Evolutionary conservation across 108 stramenopile species (phyloP), one percentile per base, ranked within the genome.

Genomic region (Cyclostephanos tholiformis): DNA sequence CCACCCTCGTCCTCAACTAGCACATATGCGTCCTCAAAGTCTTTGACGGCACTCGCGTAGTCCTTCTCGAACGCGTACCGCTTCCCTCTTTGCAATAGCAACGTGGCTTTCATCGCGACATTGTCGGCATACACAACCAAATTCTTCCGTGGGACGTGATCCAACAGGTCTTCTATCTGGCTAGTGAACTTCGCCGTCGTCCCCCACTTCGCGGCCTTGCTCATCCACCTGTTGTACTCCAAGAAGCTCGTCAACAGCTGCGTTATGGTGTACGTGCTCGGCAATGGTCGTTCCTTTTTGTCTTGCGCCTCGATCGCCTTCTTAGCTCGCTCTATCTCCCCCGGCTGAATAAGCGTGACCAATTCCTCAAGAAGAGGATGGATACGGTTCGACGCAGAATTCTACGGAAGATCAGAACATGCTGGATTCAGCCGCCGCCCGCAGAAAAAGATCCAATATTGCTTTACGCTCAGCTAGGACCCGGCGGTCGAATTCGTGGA

Each of bases 191-290:
- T 69, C n/a, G 66, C 51, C 3, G 86, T 77, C n/a, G 72, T 71
- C 35, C 91, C 91, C 63, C 77, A 83, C 64, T 51, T 75, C 17
- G 89, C 89, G 10, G 91, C 93, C 63, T 85, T 70, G 10, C 91
- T 77, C 93, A 91, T 96, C 95, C 95, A 96, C 27, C 77, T 65
- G 70, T 90, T 83, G 79, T 87, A 96, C 32, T 91, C 91, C 38
- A 91, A 85, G 76, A 92, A 96, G 48, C 80, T 84, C 72, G 92
- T 84, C 22, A 96, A 63, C 43, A 96, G 63, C 64, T 94, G 92
- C 22, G 75, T 46, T 32, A 96, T 82, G 12, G 95, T 94, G 75
- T 93, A 89, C n/a, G 79, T 64, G 27, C 88, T 84, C 0, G 95
- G 95, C 41, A 93, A 82, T 2, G 78, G 76, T 20, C 72, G 53